Evolutionary conservation across 495 filamentous ascomycete species (phyloP).

Genomic region (Cladorrhinum samala): DNA sequence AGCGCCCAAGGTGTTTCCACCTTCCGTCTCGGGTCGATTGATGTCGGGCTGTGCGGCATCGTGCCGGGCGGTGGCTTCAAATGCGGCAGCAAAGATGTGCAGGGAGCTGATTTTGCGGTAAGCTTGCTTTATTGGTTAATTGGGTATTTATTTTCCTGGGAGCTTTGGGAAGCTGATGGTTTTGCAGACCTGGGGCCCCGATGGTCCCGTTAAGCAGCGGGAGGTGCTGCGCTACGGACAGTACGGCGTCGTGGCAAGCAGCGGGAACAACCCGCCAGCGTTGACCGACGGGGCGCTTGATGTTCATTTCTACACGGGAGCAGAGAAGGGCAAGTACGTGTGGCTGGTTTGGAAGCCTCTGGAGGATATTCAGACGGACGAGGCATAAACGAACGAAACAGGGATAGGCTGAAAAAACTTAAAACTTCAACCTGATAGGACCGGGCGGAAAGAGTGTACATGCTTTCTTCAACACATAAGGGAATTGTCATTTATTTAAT

Average conservation of each 20-base stretch:
- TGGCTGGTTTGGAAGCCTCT: constrained; percentile 8
- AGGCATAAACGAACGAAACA: too few relatives aligned
- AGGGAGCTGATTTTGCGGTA: background rate
- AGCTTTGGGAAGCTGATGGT: background rate
- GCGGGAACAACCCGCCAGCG: constrained; percentile 4
- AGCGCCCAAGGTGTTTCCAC: background rate
- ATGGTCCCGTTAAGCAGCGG: background rate
- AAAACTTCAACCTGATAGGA: background rate
- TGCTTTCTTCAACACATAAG: too few relatives aligned
- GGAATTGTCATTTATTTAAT: too few relatives aligned
- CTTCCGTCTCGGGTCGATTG: background rate
- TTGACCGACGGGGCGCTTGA: background rate
- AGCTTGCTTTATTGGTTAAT: background rate
- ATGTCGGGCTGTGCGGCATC: constrained; percentile 1
- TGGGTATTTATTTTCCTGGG: background rate
- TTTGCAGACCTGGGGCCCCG: background rate
- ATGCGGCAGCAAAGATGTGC: background rate
- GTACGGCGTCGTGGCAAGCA: constrained; percentile 11
- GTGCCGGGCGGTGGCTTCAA: background rate
- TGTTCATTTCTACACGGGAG: constrained; percentile 6
- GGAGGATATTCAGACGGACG: background rate
- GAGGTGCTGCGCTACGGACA: constrained; percentile 7
- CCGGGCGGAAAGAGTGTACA: too few relatives aligned
- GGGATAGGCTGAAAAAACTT: background rate
- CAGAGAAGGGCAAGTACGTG: constrained; percentile 10